Evolutionary conservation across 208 protist genomes (phyloP).

Genomic region (Wallacemonas sp.): DNA sequence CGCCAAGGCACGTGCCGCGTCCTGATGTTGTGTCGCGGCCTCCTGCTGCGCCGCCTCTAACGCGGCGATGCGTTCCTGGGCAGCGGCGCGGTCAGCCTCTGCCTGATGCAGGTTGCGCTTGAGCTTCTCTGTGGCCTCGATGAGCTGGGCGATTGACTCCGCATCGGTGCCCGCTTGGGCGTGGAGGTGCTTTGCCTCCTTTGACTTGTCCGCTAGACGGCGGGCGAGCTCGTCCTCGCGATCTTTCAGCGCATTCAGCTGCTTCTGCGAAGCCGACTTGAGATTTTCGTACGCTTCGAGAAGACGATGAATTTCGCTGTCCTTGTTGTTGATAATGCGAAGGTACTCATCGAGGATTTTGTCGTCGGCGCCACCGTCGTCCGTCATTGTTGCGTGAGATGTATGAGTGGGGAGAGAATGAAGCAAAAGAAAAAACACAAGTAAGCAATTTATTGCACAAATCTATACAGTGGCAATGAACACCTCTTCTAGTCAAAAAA

Average conservation of each 20-base stretch:
- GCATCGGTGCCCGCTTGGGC: slow-evolving; percentile 27
- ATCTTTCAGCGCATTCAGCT: neutral
- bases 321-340: slow-evolving; percentile 86
- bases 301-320: slow-evolving; percentile 67
- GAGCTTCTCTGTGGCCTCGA: slow-evolving; percentile 34
- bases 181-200: slow-evolving; percentile 26
- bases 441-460: too few species aligned
- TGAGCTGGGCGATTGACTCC: slow-evolving; percentile 35
- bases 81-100: slow-evolving; percentile 8
- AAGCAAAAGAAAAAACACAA: too few species aligned
- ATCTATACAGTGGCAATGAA: too few species aligned
- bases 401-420: too few species aligned
- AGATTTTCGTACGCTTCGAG: slow-evolving; percentile 52
- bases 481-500: too few species aligned
- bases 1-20: slow-evolving; percentile 1
- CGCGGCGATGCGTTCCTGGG: slow-evolving; percentile 5
- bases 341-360: slow-evolving; percentile 87
- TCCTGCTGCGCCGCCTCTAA: slow-evolving; percentile 13
- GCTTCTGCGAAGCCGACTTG: slow-evolving; percentile 22
- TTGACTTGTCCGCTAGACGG: slow-evolving; percentile 22
- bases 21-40: slow-evolving; percentile 8
- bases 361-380: slow-evolving; percentile 28
- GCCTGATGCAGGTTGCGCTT: slow-evolving; percentile 25
- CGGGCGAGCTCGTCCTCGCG: slow-evolving; percentile 5
- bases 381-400: neutral